Conservation (phyloP, 208 protist genomes). For the Tetramitus jugosus region DNA sequence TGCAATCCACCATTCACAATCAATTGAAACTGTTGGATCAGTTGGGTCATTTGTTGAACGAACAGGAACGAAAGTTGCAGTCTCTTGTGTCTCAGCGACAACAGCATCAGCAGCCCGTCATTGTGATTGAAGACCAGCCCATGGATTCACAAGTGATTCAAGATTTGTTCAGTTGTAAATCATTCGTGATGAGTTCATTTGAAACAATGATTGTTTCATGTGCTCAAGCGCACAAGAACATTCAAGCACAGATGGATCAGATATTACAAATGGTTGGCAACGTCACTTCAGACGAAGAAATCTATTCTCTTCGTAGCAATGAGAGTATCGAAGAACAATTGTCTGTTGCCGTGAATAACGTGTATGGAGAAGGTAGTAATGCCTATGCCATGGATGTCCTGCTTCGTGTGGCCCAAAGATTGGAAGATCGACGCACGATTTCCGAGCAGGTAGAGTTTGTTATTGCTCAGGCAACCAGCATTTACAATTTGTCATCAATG, state of each 20-base stretch:
- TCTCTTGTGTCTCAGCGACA: too few relatives aligned
- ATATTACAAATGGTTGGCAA: not conserved
- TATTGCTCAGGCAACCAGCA: not conserved
- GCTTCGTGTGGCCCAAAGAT: not conserved
- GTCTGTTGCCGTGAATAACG: not conserved
- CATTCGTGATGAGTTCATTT: too few relatives aligned
- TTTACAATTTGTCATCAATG: not conserved
- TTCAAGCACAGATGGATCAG: not conserved
- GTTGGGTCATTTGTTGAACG: too few relatives aligned
- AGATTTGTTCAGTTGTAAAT: too few relatives aligned
- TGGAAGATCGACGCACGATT: not conserved
- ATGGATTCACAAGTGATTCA: too few relatives aligned
- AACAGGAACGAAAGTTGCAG: too few relatives aligned
- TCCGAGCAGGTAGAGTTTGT: not conserved
- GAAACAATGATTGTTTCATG: too few relatives aligned
- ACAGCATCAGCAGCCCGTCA: too few relatives aligned
- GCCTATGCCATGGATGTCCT: not conserved
- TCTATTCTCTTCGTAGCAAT: not conserved
- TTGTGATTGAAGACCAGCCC: too few relatives aligned
- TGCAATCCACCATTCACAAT: too few relatives aligned
- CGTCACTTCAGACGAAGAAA: not conserved
- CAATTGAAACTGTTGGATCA: too few relatives aligned
- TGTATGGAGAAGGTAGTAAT: not conserved
- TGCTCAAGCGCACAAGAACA: not conserved
- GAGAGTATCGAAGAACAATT: not conserved